Percentiles rank a stretch among this genome's conserved stretches.
phyloP scores from a whole-genome alignment of 192 early-diverging fungal genomes.

The Coemansia sp. region DNA sequence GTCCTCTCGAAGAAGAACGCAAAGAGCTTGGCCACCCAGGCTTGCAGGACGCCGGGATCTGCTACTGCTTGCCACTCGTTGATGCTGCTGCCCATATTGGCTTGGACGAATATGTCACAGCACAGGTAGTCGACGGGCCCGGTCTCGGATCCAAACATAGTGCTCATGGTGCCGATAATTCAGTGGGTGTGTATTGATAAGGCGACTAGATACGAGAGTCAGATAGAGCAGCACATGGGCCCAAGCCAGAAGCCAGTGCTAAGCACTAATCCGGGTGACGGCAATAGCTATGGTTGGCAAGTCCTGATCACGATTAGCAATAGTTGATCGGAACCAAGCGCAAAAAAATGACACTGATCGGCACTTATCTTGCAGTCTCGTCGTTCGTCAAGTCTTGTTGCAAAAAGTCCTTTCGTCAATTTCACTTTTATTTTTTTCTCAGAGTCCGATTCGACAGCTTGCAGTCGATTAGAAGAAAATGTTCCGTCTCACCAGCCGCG shows the following conservation, averaged over 20 bases:
- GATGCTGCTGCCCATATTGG: conserved; percentile 4
- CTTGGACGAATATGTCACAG: conserved; percentile 38
- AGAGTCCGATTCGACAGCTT: not conserved
- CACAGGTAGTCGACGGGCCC: conserved; percentile 30
- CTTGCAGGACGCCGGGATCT: conserved; percentile 8
- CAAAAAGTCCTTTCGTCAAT: not conserved
- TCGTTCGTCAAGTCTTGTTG: no score
- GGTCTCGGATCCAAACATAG: conserved; percentile 16
- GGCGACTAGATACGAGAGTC: not conserved
- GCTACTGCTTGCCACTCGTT: not conserved
- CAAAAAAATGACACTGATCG: not conserved
- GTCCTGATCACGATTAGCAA: not conserved
- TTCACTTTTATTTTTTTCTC: conserved; percentile 1
- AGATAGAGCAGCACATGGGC: not conserved
- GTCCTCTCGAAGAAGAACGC: conserved; percentile 27
- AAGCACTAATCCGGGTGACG: not conserved
- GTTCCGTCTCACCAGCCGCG: conserved; percentile 37
- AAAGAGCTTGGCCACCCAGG: conserved; percentile 37
- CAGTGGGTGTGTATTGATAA: not conserved
- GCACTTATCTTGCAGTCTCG: not conserved
- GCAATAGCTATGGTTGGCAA: not conserved
- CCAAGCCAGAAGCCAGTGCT: not conserved
- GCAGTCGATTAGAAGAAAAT: conserved; percentile 17
- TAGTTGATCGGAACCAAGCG: not conserved
- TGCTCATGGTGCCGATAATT: not conserved